Evolutionary conservation across 1,284 basidiomycete genomes (phyloP).

Genomic region (Mycosarcoma mackinlayi): DNA sequence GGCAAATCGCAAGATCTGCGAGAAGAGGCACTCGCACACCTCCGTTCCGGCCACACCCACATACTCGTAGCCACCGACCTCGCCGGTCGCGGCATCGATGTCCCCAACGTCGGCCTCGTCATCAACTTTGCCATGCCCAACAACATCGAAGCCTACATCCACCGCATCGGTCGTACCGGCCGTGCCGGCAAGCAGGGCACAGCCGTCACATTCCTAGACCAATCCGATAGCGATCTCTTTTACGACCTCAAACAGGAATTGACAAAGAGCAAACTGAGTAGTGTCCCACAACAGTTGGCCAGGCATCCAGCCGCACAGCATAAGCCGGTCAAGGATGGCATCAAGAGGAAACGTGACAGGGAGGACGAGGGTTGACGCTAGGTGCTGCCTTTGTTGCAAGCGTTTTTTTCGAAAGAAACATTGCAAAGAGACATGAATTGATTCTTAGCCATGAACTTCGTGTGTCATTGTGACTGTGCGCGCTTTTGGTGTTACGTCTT

Average conservation of each 20-base stretch:
- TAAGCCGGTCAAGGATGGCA: conserved; percentile 25
- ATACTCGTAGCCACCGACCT: conserved; percentile 93
- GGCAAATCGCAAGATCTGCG: conserved; percentile 97
- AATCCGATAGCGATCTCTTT: conserved; percentile 95
- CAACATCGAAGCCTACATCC: conserved; percentile 95
- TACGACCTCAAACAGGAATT: conserved; percentile 64
- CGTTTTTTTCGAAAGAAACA: not conserved
- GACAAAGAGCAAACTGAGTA: conserved; percentile 56
- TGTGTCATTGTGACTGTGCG: not conserved
- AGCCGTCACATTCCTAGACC: conserved; percentile 93
- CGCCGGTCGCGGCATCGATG: conserved; percentile 97
- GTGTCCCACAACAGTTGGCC: conserved; percentile 52
- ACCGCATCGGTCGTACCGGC: conserved; percentile 96
- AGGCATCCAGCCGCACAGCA: conserved; percentile 61
- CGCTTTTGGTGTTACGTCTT: conserved; percentile 1
- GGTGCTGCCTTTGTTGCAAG: not conserved
- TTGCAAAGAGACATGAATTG: no score
- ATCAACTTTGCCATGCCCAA: conserved; percentile 98
- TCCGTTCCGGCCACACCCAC: conserved; percentile 86
- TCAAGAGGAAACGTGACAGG: conserved; percentile 39
- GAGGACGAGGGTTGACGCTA: conserved; percentile 36
- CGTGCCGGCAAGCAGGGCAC: conserved; percentile 93
- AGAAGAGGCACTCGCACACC: conserved; percentile 85
- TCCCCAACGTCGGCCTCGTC: conserved; percentile 92
- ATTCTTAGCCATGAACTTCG: no score